Evolutionary conservation across 805 yeast species (phyloP).

Genomic region (Schwanniomyces pseudopolymorphus): DNA sequence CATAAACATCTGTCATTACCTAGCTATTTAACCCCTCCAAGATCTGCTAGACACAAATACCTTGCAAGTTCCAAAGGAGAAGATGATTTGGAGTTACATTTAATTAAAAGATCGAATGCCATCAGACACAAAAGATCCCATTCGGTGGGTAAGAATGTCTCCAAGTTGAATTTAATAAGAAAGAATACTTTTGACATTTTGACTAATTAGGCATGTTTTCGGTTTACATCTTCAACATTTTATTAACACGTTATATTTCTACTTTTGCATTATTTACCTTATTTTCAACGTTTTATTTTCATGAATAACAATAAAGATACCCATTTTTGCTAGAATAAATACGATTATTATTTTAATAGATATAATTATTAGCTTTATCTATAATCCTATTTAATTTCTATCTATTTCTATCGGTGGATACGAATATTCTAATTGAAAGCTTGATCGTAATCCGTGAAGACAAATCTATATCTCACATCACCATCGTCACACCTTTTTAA

Average conservation of each 20-base stretch:
- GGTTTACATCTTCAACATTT: neutral
- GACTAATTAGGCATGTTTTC: slow-evolving; percentile 9
- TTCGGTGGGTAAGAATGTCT: slow-evolving; percentile 40
- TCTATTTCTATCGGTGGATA: neutral
- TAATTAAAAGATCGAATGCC: slow-evolving; percentile 18
- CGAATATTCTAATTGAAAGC: slow-evolving; percentile 24
- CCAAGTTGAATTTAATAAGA: slow-evolving; percentile 32
- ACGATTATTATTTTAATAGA: neutral
- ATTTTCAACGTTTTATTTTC: neutral
- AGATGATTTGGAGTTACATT: slow-evolving; percentile 20
- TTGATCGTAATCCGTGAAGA: slow-evolving; percentile 55
- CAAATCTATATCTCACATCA: slow-evolving; percentile 52
- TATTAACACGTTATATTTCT: neutral
- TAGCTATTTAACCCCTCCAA: slow-evolving; percentile 34
- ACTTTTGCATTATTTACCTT: slow-evolving; percentile 1
- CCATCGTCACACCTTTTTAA: slow-evolving; percentile 32
- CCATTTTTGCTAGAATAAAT: neutral
- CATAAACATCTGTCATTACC: slow-evolving; percentile 33
- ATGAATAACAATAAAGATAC: neutral
- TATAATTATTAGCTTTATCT: neutral
- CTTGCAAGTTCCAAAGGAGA: slow-evolving; percentile 14
- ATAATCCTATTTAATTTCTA: neutral
- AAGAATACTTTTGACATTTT: slow-evolving; percentile 30
- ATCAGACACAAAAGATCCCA: slow-evolving; percentile 30
- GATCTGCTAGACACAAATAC: slow-evolving; percentile 20